Percentiles rank a stretch among this genome's conserved stretches.
Conservation (phyloP, 257 asterid genomes). For the Rhazya stricta region DNA sequence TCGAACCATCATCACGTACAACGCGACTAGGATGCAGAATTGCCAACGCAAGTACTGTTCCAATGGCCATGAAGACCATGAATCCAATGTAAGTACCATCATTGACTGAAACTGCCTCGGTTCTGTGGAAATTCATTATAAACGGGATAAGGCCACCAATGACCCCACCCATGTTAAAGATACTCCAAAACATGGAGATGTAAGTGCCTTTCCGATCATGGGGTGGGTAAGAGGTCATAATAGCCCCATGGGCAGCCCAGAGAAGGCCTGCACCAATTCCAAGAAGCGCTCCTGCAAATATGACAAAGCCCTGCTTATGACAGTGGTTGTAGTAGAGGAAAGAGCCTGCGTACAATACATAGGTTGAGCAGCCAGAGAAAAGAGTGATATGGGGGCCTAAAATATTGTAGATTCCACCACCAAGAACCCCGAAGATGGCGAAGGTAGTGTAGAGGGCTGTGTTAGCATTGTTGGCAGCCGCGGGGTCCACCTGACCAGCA, state of each 20-base stretch:
- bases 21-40: slow-evolving; percentile 79
- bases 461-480: slow-evolving; percentile 91
- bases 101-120: slow-evolving; percentile 62
- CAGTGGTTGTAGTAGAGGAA: slow-evolving; percentile 81
- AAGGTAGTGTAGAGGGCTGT: slow-evolving; percentile 96
- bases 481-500: slow-evolving; percentile 80
- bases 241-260: slow-evolving; percentile 93
- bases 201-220: slow-evolving; percentile 73
- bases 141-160: slow-evolving; percentile 87
- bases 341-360: slow-evolving; percentile 72
- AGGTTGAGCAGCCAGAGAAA: slow-evolving; percentile 72
- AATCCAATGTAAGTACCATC: slow-evolving; percentile 93
- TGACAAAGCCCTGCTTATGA: slow-evolving; percentile 68
- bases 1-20: slow-evolving; percentile 62
- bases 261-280: slow-evolving; percentile 91
- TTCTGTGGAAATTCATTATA: slow-evolving; percentile 42
- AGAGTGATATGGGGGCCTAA: slow-evolving; percentile 70
- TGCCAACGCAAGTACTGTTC: slow-evolving; percentile 48
- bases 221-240: slow-evolving; percentile 94
- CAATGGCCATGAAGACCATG: slow-evolving; percentile 78
- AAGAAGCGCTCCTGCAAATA: slow-evolving; percentile 76
- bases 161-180: slow-evolving; percentile 88
- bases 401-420: slow-evolving; percentile 90
- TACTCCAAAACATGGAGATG: slow-evolving; percentile 87
- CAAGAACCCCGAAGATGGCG: slow-evolving; percentile 76